Percentiles rank a stretch among this genome's conserved stretches.
Conservation (phyloP, 352 stramenopile species). For the Albugo laibachii region DNA sequence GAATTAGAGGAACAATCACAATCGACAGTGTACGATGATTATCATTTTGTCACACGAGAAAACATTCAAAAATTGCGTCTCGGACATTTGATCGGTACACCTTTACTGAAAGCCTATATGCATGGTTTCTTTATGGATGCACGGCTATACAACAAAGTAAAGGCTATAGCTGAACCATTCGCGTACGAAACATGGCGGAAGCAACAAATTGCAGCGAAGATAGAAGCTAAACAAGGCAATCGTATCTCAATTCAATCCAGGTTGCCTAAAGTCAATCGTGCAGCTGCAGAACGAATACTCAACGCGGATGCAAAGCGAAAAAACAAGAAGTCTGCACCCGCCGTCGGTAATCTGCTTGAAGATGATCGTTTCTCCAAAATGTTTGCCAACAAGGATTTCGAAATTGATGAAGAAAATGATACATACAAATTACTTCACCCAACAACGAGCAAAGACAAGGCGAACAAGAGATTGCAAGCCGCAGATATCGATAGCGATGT, state of each 20-base stretch:
- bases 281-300: constrained; percentile 71
- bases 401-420: constrained; percentile 93
- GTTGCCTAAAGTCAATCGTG: constrained; percentile 82
- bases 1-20: constrained; percentile 94
- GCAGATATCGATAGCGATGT: constrained; percentile 85
- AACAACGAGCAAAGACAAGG: constrained; percentile 54
- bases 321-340: constrained; percentile 9
- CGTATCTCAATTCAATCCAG: constrained; percentile 79
- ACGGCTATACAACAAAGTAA: constrained; percentile 92
- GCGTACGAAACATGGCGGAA: constrained; percentile 96
- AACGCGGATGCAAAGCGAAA: constrained; percentile 51
- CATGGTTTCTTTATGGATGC: constrained; percentile 99
- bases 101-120: constrained; percentile 97
- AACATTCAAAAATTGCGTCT: constrained; percentile 93
- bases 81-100: constrained; percentile 94
- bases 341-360: constrained; percentile 65
- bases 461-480: constrained; percentile 71
- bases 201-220: constrained; percentile 89
- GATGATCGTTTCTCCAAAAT: constrained; percentile 95
- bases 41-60: constrained; percentile 94
- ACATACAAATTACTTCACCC: constrained; percentile 93
- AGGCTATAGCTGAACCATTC: constrained; percentile 92
- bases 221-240: constrained; percentile 75
- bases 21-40: constrained; percentile 95
- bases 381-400: constrained; percentile 94